phyloP scores from a whole-genome alignment of 208 protist genomes.

The Crithidia bombi region DNA sequence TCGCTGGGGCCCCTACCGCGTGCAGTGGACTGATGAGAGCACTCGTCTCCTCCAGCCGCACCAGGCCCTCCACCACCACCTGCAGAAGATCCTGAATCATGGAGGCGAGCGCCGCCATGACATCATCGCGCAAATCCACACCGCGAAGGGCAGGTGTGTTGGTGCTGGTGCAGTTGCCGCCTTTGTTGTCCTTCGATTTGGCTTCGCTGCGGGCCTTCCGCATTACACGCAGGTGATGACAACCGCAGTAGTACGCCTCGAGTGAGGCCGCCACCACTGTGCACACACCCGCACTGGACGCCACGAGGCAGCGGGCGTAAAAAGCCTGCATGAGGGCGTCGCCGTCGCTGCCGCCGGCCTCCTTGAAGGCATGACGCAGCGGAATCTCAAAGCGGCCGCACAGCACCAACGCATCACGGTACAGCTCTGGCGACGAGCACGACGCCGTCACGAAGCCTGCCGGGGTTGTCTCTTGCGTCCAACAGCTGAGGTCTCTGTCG shows the following conservation, averaged over 20 bases:
- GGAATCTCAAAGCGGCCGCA: slow-evolving; percentile 68
- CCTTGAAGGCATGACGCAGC: slow-evolving; percentile 44
- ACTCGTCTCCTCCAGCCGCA: slow-evolving; percentile 75
- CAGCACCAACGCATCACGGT: slow-evolving; percentile 60
- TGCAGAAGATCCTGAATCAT: slow-evolving; percentile 68
- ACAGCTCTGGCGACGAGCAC: slow-evolving; percentile 29
- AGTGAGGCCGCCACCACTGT: slow-evolving; percentile 65
- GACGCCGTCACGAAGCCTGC: slow-evolving; percentile 18
- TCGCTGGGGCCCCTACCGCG: slow-evolving; percentile 7
- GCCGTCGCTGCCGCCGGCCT: slow-evolving; percentile 10
- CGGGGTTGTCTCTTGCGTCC: neutral
- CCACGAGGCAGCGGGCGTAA: slow-evolving; percentile 59
- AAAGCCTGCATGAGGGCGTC: slow-evolving; percentile 17
- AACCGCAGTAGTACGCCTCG: slow-evolving; percentile 37
- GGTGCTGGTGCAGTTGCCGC: neutral
- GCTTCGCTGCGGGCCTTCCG: slow-evolving; percentile 13
- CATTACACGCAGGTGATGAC: slow-evolving; percentile 31
- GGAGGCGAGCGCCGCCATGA: slow-evolving; percentile 23
- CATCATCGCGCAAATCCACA: slow-evolving; percentile 14
- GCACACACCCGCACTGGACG: slow-evolving; percentile 68
- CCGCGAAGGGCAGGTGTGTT: neutral
- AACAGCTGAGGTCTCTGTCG: neutral
- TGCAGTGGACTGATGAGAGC: slow-evolving; percentile 31
- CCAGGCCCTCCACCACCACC: slow-evolving; percentile 74
- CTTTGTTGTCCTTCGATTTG: slow-evolving; percentile 18